A percentile compares a stretch with the other conserved stretches of the same genome.
Evolutionary conservation across 2,329 filamentous ascomycete genomes (phyloP).

Genomic region (Trichoderma guizhouense): DNA sequence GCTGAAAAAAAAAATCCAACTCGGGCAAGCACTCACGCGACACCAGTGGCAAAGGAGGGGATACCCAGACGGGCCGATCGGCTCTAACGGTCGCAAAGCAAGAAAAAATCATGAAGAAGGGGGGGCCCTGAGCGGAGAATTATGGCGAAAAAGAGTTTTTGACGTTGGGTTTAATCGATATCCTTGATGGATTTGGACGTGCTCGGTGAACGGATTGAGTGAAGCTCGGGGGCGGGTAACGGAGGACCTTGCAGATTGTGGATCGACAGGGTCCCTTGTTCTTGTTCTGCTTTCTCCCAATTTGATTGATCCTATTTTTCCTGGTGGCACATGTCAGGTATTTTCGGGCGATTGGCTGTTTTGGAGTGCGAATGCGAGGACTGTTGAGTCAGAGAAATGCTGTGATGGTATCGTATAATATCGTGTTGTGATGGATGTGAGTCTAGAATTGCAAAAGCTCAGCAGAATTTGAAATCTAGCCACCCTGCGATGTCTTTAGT

Average conservation of each 20-base stretch:
- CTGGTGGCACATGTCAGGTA: background rate
- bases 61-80: constrained; percentile 1
- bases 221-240: background rate
- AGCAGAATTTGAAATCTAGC: background rate
- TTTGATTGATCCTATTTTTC: background rate
- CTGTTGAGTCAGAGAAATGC: background rate
- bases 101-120: background rate
- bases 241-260: constrained; percentile 14
- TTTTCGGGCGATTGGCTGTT: background rate
- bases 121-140: background rate
- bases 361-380: background rate
- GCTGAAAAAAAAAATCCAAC: background rate
- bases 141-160: background rate
- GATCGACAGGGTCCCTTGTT: background rate
- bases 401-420: background rate
- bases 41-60: constrained; percentile 1
- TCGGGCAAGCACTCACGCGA: constrained; percentile 12
- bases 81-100: background rate
- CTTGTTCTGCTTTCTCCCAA: background rate
- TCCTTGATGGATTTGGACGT: background rate
- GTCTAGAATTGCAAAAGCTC: background rate
- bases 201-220: constrained; percentile 13
- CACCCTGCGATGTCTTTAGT: background rate
- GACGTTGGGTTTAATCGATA: background rate
- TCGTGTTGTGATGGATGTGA: background rate